These are phyloP conservation scores for Colletotrichum trifolii DNA, from an alignment of 2,329 filamentous ascomycete species.

Conservation along the genomic window DNA sequence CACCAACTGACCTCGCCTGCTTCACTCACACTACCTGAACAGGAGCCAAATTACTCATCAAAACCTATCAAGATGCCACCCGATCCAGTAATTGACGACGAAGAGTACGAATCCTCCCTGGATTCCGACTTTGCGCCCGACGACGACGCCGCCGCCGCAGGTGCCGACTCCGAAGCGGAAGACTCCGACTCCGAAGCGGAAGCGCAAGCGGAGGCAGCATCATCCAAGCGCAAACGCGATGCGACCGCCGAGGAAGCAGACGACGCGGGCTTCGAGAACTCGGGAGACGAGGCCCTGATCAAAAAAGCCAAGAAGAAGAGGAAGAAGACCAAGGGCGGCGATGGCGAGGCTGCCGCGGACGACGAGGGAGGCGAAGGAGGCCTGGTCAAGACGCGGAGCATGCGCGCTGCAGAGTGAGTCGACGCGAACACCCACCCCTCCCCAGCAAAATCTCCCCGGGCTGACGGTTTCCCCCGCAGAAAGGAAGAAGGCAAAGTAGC, in stretches of 20 bases:
- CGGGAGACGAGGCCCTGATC: conserved; percentile 79
- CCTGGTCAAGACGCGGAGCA: conserved; percentile 78
- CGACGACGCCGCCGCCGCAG: conserved; percentile 51
- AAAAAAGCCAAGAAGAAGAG: conserved; percentile 66
- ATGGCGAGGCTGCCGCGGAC: conserved; percentile 53
- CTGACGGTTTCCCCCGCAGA: conserved; percentile 45
- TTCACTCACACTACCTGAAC: too few species aligned
- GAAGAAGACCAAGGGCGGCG: conserved; percentile 52
- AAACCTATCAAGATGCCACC: conserved; percentile 52
- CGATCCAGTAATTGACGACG: conserved; percentile 55
- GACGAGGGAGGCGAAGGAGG: conserved; percentile 70
- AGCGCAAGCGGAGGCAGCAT: conserved; percentile 40
- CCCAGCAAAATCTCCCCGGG: background rate
- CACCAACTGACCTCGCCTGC: too few species aligned
- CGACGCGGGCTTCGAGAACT: conserved; percentile 70
- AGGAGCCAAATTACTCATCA: background rate
- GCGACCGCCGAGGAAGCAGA: conserved; percentile 46
- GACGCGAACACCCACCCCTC: background rate
- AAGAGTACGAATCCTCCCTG: conserved; percentile 74
- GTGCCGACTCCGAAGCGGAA: conserved; percentile 60
- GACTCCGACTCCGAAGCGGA: conserved; percentile 59
- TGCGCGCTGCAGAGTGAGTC: conserved; percentile 72
- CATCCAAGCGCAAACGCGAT: conserved; percentile 48
- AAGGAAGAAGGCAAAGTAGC: conserved; percentile 67
- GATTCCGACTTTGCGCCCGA: conserved; percentile 80